A percentile compares a stretch with the other conserved stretches of the same genome.
Conservation (phyloP, 306 rosid genomes). For the Prunus fruticosa region DNA sequence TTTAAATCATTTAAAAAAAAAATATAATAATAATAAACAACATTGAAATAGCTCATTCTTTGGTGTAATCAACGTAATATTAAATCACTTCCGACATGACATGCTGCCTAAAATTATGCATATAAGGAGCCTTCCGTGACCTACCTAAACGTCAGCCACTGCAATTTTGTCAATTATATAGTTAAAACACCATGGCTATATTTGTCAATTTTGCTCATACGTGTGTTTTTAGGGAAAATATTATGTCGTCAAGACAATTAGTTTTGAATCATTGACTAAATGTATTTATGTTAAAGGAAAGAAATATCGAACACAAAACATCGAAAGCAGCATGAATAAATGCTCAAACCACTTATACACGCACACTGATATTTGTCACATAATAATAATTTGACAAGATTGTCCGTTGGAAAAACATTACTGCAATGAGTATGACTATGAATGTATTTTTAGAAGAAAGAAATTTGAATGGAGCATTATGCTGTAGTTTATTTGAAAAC, state of each 20-base stretch:
- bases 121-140: conserved; percentile 8
- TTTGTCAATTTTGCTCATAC: too few relatives aligned
- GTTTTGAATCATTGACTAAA: too few relatives aligned
- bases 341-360: too few relatives aligned
- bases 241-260: too few relatives aligned
- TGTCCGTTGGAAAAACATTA: neutral
- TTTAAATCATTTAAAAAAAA: neutral
- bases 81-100: conserved; percentile 29
- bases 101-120: conserved; percentile 26
- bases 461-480: neutral
- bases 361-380: too few relatives aligned
- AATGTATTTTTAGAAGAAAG: neutral
- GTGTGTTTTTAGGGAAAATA: too few relatives aligned
- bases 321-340: too few relatives aligned
- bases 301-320: too few relatives aligned
- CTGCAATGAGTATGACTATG: neutral
- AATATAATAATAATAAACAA: neutral
- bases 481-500: neutral
- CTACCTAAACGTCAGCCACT: conserved; percentile 1
- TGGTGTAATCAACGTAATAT: conserved; percentile 15
- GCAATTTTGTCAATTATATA: neutral
- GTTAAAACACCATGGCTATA: neutral
- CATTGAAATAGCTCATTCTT: neutral
- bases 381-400: too few relatives aligned
- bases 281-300: too few relatives aligned